Percentiles rank a stretch among this genome's conserved stretches.
phyloP scores from a whole-genome alignment of 345 rosid genomes.

The Mercurialis annua region DNA sequence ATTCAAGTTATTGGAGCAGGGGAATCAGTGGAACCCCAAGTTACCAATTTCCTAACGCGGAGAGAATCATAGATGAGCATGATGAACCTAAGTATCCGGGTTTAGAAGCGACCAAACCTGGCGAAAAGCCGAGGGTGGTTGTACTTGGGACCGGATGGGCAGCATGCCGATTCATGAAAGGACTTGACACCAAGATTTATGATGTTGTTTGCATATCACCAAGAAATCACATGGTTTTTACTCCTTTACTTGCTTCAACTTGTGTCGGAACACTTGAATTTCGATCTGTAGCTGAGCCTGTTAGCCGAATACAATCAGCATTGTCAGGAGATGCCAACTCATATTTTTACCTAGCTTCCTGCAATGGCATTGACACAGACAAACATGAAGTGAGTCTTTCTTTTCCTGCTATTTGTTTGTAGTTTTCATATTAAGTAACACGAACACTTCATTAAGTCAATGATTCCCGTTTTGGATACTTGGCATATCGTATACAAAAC shows the following conservation, averaged over 20 bases:
- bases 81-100: slow-evolving; percentile 44
- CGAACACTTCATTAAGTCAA: no score
- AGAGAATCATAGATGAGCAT: slow-evolving; percentile 34
- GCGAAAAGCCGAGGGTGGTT: slow-evolving; percentile 68
- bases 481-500: no score
- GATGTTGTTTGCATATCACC: slow-evolving; percentile 76
- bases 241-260: slow-evolving; percentile 76
- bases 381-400: slow-evolving; percentile 60
- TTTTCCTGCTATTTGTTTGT: not conserved
- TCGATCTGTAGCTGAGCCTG: slow-evolving; percentile 86
- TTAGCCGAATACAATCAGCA: slow-evolving; percentile 73
- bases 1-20: slow-evolving; percentile 39
- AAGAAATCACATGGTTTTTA: slow-evolving; percentile 83
- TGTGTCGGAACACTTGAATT: slow-evolving; percentile 86
- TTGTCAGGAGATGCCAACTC: slow-evolving; percentile 70
- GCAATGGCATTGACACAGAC: slow-evolving; percentile 58
- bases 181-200: slow-evolving; percentile 48
- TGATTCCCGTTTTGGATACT: no score
- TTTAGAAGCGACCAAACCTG: slow-evolving; percentile 57
- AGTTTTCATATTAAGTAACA: no score
- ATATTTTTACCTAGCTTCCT: slow-evolving; percentile 78
- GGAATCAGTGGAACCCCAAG: slow-evolving; percentile 47
- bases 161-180: slow-evolving; percentile 71
- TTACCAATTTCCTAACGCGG: slow-evolving; percentile 34
- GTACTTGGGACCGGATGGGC: slow-evolving; percentile 84